Evolutionary conservation across 768 basidiomycete species (phyloP), one percentile per base, ranked within the genome.

Genomic region (Pleurotus sapidus): DNA sequence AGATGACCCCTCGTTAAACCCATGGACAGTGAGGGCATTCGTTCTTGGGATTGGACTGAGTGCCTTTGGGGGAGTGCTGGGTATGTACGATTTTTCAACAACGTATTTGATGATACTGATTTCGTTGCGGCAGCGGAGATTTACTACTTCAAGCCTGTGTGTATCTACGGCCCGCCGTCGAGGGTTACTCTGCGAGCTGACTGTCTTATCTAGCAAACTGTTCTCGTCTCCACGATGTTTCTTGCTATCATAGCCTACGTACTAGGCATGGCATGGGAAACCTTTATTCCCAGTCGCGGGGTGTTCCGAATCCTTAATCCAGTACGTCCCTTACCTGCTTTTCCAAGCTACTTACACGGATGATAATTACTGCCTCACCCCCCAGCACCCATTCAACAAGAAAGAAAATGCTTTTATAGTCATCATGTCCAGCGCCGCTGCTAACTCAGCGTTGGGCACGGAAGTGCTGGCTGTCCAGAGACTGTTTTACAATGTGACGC

Each of bases 331-430:
- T 43, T 53, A 46, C 37, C 42, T 8, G 18, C 20, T 14, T 12
- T 46, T n/a, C 18, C 27, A 15, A 12, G 9, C 39, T 3, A 11
- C 30, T 37, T n/a, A 50, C 45, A 48, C 50, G 34, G 58, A 23
- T 62, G 49, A 51, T 46, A 38, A 27, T 12, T 6, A 43, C 42
- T 18, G 3, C 9, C 11, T 8, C 9, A 8, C 30, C 30, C 9
- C n/a, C n/a, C 3, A 83, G 81, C 74, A 78, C 23, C 79, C 83
- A 2, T 84, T 83, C 68, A 83, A 84, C 65, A 83, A 80, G 66
- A 84, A 83, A 57, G 83, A 84, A 63, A 80, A 81, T 64, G 79
- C 81, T 0, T 81, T 84, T 60, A 78, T 84, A 34, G 74, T 84
- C 8, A 81, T 84, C 56, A 84, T 84, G 82, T 63, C 83, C 18